Evolutionary conservation across 768 basidiomycete genomes (phyloP).

Genomic region (Amanita muscaria): DNA sequence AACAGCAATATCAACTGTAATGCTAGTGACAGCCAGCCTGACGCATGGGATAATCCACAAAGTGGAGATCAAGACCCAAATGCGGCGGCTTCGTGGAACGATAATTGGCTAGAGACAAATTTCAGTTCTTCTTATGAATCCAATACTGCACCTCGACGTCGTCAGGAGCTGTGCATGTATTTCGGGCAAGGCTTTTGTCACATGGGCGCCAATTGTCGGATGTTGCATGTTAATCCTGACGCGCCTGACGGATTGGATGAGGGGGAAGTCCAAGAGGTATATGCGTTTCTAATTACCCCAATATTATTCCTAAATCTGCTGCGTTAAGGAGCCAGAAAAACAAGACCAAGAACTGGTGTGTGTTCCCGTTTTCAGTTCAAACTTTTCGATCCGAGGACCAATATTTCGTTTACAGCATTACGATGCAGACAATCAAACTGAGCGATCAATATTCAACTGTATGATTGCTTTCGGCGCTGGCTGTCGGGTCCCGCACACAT

Average conservation of each 20-base stretch:
- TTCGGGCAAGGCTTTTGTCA: constrained; percentile 29
- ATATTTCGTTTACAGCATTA: neutral
- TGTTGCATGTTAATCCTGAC: constrained; percentile 20
- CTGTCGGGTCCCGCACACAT: constrained; percentile 20
- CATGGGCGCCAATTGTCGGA: constrained; percentile 21
- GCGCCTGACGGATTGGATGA: no score
- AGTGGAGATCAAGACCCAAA: neutral
- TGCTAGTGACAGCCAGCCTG: neutral
- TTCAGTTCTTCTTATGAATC: neutral
- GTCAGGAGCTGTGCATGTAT: constrained; percentile 20
- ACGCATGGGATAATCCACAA: neutral
- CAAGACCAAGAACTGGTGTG: neutral
- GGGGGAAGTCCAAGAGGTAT: no score
- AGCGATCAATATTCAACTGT: constrained; percentile 22
- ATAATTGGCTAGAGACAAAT: constrained; percentile 13
- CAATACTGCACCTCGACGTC: constrained; percentile 8
- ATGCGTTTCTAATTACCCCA: no score
- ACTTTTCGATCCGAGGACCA: neutral
- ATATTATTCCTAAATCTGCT: no score
- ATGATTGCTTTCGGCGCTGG: constrained; percentile 26
- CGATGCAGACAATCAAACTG: constrained; percentile 7
- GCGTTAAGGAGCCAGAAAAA: neutral
- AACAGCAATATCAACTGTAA: no score
- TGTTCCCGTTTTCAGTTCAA: neutral
- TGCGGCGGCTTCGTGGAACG: constrained; percentile 8